Percentiles rank a stretch among this genome's conserved stretches.
Evolutionary conservation across 2,329 filamentous ascomycete genomes (phyloP).

Genomic region (Lachnellula cervina): DNA sequence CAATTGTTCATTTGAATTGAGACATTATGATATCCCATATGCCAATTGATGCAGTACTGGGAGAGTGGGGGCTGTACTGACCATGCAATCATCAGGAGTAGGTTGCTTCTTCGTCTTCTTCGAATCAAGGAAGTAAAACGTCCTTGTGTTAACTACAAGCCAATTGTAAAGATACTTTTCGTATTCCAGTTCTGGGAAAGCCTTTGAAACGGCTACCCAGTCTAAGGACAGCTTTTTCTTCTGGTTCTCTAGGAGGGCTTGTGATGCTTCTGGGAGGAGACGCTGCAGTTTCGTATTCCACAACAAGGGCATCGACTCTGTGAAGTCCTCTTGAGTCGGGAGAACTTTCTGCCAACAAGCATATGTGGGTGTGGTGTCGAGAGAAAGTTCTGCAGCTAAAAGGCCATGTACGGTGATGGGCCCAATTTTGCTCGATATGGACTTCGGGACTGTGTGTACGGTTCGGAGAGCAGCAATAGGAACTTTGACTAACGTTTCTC

Average conservation of each 20-base stretch:
- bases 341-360: constrained; percentile 61
- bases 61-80: not conserved
- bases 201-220: constrained; percentile 40
- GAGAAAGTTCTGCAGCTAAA: constrained; percentile 62
- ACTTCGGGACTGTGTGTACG: constrained; percentile 51
- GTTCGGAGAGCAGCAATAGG: constrained; percentile 61
- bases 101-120: constrained; percentile 20
- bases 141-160: constrained; percentile 58
- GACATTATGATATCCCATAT: too few relatives aligned
- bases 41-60: too few relatives aligned
- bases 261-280: constrained; percentile 42
- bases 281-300: constrained; percentile 42
- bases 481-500: constrained; percentile 59
- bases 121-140: constrained; percentile 48
- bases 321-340: constrained; percentile 58
- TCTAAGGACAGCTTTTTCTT: constrained; percentile 45
- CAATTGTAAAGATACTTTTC: constrained; percentile 50
- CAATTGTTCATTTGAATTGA: too few relatives aligned
- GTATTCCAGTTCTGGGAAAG: constrained; percentile 36
- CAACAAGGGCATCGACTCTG: constrained; percentile 50
- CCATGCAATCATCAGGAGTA: constrained; percentile 52
- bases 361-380: constrained; percentile 46
- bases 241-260: constrained; percentile 50
- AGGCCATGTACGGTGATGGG: constrained; percentile 64
- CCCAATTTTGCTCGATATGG: constrained; percentile 49